A percentile compares a stretch with the other conserved stretches of the same genome.
These are phyloP conservation scores for Neopestalotiopsis clavispora DNA, from an alignment of 2,329 filamentous ascomycete species.

Conservation along the genomic window DNA sequence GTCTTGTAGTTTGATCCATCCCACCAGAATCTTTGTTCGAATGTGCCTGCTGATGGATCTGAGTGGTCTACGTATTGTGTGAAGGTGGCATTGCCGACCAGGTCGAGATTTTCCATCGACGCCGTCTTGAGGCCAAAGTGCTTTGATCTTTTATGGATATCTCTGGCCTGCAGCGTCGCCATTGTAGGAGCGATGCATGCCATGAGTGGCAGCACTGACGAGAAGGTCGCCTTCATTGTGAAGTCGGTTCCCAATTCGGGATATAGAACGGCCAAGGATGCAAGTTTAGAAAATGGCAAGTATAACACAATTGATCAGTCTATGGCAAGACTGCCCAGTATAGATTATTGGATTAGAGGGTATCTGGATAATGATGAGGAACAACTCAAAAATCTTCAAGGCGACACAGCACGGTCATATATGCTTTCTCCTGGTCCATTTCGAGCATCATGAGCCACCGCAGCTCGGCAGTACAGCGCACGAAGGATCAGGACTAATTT, in stretches of 20 bases:
- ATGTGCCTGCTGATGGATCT: constrained; percentile 21
- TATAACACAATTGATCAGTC: neutral
- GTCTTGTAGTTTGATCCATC: constrained; percentile 21
- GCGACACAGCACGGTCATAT: neutral
- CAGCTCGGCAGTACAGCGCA: neutral
- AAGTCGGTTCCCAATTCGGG: neutral
- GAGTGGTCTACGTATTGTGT: constrained; percentile 21
- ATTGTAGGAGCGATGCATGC: constrained; percentile 3
- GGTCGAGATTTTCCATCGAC: constrained; percentile 3
- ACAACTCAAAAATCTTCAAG: neutral
- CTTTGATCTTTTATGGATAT: constrained; percentile 5
- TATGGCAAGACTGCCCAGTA: neutral
- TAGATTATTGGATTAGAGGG: neutral
- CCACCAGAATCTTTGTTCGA: constrained; percentile 26
- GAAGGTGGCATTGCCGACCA: constrained; percentile 22
- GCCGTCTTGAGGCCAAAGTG: constrained; percentile 12
- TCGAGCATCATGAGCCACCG: neutral
- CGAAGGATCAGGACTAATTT: neutral
- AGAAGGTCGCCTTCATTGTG: constrained; percentile 12
- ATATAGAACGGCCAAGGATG: neutral
- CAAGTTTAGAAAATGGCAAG: neutral
- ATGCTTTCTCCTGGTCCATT: neutral
- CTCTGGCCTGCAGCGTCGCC: neutral
- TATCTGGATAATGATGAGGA: neutral
- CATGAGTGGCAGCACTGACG: constrained; percentile 8